Percentiles rank a stretch among this genome's conserved stretches.
Conservation (phyloP, 345 rosid species). For the Eucalyptus fibrosa region DNA sequence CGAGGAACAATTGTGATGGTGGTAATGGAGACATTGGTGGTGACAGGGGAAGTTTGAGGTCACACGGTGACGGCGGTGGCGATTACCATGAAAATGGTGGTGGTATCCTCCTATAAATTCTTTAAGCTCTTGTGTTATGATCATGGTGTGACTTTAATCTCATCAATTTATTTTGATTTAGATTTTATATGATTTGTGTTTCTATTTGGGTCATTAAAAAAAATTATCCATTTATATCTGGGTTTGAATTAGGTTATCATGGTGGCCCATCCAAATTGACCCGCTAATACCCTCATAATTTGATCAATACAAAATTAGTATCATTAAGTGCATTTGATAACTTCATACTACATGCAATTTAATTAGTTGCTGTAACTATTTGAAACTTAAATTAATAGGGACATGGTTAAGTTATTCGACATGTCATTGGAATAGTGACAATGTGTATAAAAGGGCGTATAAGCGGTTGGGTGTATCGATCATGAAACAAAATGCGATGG, state of each 20-base stretch:
- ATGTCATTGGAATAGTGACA: too few species aligned
- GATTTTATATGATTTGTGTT: background rate
- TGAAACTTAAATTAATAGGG: background rate
- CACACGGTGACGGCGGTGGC: fast-evolving
- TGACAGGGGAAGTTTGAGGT: background rate
- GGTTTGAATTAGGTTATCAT: background rate
- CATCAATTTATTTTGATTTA: fast-evolving
- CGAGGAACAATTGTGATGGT: background rate
- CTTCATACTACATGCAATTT: too few species aligned
- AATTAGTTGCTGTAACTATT: too few species aligned
- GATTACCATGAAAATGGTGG: too few species aligned
- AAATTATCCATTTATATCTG: background rate
- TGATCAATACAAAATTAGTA: too few species aligned
- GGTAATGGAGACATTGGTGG: background rate
- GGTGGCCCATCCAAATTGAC: background rate
- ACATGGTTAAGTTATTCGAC: background rate
- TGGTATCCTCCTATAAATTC: background rate
- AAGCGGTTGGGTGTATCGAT: background rate
- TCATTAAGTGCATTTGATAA: background rate
- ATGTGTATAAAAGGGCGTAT: too few species aligned
- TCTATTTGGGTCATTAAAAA: too few species aligned
- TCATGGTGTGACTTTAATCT: background rate
- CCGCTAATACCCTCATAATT: fast-evolving
- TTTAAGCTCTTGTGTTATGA: background rate
- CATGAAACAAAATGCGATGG: background rate